Evolutionary conservation across 2,329 filamentous ascomycete species (phyloP), one percentile per base, ranked within the genome.

Genomic region (Aphanocladium album): DNA sequence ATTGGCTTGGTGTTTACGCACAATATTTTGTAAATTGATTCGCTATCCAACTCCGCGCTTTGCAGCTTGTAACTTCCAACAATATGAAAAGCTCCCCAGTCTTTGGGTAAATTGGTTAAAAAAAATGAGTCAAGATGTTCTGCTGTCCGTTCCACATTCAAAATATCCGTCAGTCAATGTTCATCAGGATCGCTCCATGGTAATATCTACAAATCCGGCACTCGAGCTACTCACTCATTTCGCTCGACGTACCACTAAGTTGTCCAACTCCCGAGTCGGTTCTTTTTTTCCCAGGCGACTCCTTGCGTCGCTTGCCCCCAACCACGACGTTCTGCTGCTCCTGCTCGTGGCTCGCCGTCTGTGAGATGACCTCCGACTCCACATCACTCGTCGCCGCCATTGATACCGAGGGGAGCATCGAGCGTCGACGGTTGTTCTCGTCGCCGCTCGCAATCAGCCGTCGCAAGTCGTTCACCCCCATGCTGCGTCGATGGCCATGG

Each of bases 181-280:
- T n/a, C 41, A 57, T 43, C 45, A 30, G 21, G 11, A 43, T 35
- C 21, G 16, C 16, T 35, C 9, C 17, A 7, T 21, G 41, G 55
- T 49, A 46, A 60, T 57, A 23, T 63, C n/a, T 21, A 1, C 39
- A 33, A 33, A 11, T 46, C 25, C 30, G 30, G 9, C 30, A 30
- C 49, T 39, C 55, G 35, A 30, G 23, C 47, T 62, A 64, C 16
- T 53, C 57, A 53, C 56, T 54, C 25, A 62, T 58, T 17, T 68
- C 67, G 14, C 62, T 64, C 9, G 68, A 70, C 14, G 71, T 70
- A 6, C 64, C 64, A 55, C 70, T 73, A 57, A 72, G 66, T 33
- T 69, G 68, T 1, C 69, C 73, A 21, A 74, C 65, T 0, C 72
- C 72, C 30, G 72, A 74, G 58, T 74, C 73, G 16, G 70, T 69